These are phyloP conservation scores for Umbelopsis sp. DNA, from an alignment of 192 early-diverging fungal genomes.

Conservation along the genomic window DNA sequence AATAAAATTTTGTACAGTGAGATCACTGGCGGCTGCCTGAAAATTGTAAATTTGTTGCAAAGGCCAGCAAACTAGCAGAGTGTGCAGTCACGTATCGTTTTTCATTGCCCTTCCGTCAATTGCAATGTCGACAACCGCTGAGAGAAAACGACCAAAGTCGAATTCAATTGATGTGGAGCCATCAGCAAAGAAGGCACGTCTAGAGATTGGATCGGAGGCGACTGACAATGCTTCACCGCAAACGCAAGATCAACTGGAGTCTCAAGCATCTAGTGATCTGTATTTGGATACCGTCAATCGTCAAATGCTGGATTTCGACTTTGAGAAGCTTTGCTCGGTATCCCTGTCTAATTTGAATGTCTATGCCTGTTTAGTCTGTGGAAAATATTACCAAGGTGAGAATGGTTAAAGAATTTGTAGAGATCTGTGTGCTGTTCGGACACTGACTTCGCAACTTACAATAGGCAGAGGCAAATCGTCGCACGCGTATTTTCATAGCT, in stretches of 20 bases:
- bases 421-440: not conserved
- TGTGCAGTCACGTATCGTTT: not conserved
- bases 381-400: conserved; percentile 90
- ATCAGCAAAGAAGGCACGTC: not conserved
- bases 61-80: not conserved
- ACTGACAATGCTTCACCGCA: not conserved
- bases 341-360: conserved; percentile 92
- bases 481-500: conserved; percentile 95
- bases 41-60: not conserved
- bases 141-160: conserved; percentile 10
- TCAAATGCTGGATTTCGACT: conserved; percentile 93
- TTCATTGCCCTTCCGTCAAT: not conserved
- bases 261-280: conserved; percentile 46
- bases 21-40: not conserved
- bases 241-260: not conserved
- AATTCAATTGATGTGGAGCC: conserved; percentile 4
- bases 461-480: conserved; percentile 84
- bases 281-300: conserved; percentile 88
- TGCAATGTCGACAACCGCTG: not conserved
- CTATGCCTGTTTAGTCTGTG: conserved; percentile 95
- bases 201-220: not conserved
- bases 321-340: conserved; percentile 96
- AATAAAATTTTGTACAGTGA: not conserved
- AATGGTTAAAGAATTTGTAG: not conserved
- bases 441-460: not conserved